Base-by-base conservation (phyloP, 148 eudicot genomes). In the Chenopodium formosanum region DNA sequence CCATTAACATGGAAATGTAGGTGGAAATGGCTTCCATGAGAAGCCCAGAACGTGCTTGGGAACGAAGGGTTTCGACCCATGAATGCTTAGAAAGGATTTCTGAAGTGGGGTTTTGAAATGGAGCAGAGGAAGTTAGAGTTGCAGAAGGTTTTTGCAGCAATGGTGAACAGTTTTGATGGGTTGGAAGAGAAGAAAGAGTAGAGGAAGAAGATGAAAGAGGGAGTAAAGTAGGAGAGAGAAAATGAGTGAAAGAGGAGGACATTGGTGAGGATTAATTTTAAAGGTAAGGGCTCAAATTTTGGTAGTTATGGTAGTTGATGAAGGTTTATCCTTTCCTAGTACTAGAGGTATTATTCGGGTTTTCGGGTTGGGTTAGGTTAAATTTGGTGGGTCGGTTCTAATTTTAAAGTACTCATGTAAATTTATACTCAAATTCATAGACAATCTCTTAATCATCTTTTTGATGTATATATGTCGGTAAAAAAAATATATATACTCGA, bases 41-140 rank as follows among this genome's bases (percentile, higher is more conserved):
- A 75, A 86, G 84, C 58, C 86, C 90, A 19, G 93, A 89, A 31
- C 90, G 97, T 58, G 87, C 76, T 6, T 90, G 86, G 60, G 88
- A 84, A 16, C 95, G 95, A 82, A 95, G 93, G 29, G 84, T 31
- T 75, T 89, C 87, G 86, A 88, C 63, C 97, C 97, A 92, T 91
- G 91, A 86, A 3, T 83, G 65, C 1, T 85, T 70, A 20, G 93
- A 82, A 47, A 44, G 86, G 31, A 82, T 31, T 69, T 86, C 82
- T 40, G 86, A 81, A 44, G 72, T 76, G 87, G 90, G 85, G 76
- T 83, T 84, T 66, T 82, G 25, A 37, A 29, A 52, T 14, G 82
- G 32, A 29, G 79, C 60, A 70, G 84, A 79, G 50, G 72, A n/a
- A 46, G 65, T 46, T 2, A 34, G 63, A 9, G 74, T 17, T 32